Evolutionary conservation across 2,329 filamentous ascomycete genomes (phyloP), one percentile per base, ranked within the genome.

Genomic region (Calonectria honghensis): DNA sequence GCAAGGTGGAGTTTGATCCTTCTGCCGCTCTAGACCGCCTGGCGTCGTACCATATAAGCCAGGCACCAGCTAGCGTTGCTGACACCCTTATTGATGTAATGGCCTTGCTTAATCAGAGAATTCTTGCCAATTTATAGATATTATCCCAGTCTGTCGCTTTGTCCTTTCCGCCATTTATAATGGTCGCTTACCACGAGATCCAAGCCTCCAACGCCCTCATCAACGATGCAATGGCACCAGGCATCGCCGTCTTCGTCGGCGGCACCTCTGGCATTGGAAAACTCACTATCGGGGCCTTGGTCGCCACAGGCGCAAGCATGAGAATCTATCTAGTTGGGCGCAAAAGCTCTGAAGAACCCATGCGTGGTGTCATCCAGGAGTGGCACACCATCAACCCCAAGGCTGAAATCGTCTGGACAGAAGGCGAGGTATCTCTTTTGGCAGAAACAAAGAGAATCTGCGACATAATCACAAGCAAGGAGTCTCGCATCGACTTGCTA

Each of bases 191-290:
- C 72, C 79, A 78, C 54, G 79, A 86, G 66, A 82, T 88, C 16
- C 74, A 80, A 70, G 80, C 81, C 16, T 85, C 85, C 67, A 88
- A 88, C 75, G 81, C 82, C 9, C 83, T 81, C 32, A 84, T 89
- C 78, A 85, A 83, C 76, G 83, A 85, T 64, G 73, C 78, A 5
- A 85, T 82, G 1, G 78, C 80, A 20, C 86, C 85, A 10, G 83
- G 78, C 18, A 81, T 87, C 50, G 81, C 86, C 70, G 83, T 89
- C 74, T 88, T 89, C 74, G 84, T 85, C 6, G 87, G 87, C 45
- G 88, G 84, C 14, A 89, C 88, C 1, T 86, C 86, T 3, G 88
- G 88, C 63, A 86, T 89, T 71, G 88, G 88, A 11, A 83, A 86
- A 59, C 57, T 82, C 57, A 88, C 87, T 0, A 48, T 88, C 13